A percentile compares a stretch with the other conserved stretches of the same genome.
phyloP scores from a whole-genome alignment of 2,329 filamentous ascomycete species.

The Trichophyton equinum region DNA sequence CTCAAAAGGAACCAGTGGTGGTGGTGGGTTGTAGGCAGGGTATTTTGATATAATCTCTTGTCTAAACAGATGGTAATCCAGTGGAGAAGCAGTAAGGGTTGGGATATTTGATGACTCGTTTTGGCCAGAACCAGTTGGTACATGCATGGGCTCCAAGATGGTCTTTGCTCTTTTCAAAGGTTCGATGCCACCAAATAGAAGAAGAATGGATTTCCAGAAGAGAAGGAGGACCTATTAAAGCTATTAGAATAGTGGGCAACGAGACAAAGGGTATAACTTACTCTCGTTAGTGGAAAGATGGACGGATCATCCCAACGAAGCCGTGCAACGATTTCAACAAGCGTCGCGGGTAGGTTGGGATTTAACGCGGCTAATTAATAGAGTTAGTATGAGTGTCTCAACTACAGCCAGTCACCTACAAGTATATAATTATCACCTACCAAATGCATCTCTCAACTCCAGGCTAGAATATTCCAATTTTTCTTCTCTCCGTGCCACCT shows the following conservation, averaged over 20 bases:
- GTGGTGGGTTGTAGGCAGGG: conserved; percentile 85
- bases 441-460: conserved; percentile 10
- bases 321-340: conserved; percentile 57
- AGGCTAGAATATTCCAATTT: conserved; percentile 5
- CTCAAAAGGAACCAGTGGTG: conserved; percentile 70
- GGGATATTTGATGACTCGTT: conserved; percentile 51
- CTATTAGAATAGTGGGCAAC: not conserved
- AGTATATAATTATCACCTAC: conserved; percentile 7
- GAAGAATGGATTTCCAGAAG: conserved; percentile 81
- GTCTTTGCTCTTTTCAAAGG: conserved; percentile 64
- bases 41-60: conserved; percentile 98
- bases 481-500: conserved; percentile 30
- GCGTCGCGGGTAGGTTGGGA: conserved; percentile 57
- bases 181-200: conserved; percentile 68
- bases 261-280: conserved; percentile 29
- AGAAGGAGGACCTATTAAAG: conserved; percentile 56
- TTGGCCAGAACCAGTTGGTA: conserved; percentile 35
- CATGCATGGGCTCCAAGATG: conserved; percentile 46
- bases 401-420: conserved; percentile 9
- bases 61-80: conserved; percentile 92
- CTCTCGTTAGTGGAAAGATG: conserved; percentile 47
- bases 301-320: conserved; percentile 55
- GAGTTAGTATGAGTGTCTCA: conserved; percentile 16
- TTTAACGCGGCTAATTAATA: conserved; percentile 42
- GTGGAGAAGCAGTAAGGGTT: conserved; percentile 80